phyloP scores from a whole-genome alignment of 176 grass and related monocot genomes.

The Eragrostis curvula region DNA sequence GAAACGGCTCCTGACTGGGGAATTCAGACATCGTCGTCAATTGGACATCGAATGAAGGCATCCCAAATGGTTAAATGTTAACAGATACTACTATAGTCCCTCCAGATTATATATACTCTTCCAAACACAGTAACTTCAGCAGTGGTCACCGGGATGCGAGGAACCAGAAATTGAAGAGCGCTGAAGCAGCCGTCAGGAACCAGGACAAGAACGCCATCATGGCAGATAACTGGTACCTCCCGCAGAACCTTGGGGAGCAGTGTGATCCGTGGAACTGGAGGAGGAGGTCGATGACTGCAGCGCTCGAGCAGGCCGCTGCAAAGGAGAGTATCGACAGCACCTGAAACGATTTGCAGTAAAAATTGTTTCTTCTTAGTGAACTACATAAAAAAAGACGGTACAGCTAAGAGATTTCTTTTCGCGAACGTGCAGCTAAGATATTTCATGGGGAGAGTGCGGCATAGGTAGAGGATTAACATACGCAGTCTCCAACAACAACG shows the following conservation, averaged over 20 bases:
- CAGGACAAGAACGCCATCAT: constrained; percentile 92
- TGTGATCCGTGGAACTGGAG: constrained; percentile 53
- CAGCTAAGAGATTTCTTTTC: not conserved
- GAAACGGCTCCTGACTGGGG: no score
- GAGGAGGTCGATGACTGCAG: constrained; percentile 75
- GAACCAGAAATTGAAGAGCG: constrained; percentile 86
- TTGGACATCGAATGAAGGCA: not conserved
- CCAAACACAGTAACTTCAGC: no score
- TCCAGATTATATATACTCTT: not conserved
- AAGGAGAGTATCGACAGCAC: constrained; percentile 73
- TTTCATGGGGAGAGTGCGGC: not conserved
- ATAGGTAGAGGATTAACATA: constrained; percentile 19
- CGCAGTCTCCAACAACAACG: constrained; percentile 71
- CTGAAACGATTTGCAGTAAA: constrained; percentile 30
- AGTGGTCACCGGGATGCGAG: constrained; percentile 51
- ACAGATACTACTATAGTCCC: not conserved
- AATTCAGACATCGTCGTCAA: no score
- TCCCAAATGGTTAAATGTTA: not conserved
- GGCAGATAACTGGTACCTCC: constrained; percentile 72
- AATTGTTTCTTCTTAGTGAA: not conserved
- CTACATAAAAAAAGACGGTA: no score
- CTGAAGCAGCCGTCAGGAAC: constrained; percentile 74
- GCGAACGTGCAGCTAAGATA: not conserved
- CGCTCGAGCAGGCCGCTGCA: constrained; percentile 72
- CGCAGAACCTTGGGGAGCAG: constrained; percentile 68